Conservation (phyloP, 257 asterid genomes). For the Orobanche coerulescens region DNA sequence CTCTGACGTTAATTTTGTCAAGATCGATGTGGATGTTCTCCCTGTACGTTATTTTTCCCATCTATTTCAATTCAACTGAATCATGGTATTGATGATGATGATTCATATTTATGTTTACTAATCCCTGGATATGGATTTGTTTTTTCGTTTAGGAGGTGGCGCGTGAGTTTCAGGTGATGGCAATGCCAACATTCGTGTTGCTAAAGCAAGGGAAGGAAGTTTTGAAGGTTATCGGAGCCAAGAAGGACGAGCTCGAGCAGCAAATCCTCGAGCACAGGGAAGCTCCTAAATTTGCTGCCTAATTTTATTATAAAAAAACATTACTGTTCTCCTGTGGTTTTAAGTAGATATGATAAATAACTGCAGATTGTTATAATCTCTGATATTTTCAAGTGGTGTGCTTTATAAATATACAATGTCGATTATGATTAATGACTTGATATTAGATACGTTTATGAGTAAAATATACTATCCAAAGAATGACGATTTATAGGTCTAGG, state of each 20-base stretch:
- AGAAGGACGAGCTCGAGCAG: slow-evolving; percentile 66
- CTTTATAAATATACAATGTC: neutral
- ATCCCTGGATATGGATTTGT: slow-evolving; percentile 1
- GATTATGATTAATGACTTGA: neutral
- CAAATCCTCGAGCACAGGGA: slow-evolving; percentile 65
- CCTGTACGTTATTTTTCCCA: slow-evolving; percentile 31
- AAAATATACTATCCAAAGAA: neutral
- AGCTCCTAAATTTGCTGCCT: slow-evolving; percentile 90
- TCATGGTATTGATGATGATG: neutral
- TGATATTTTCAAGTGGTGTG: neutral
- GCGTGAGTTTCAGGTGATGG: slow-evolving; percentile 55
- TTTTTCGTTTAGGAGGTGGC: slow-evolving; percentile 52
- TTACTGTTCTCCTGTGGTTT: neutral
- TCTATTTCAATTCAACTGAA: neutral
- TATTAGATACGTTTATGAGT: neutral
- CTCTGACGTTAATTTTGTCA: slow-evolving; percentile 64
- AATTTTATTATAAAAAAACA: neutral
- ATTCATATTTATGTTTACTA: neutral
- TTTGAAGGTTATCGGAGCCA: slow-evolving; percentile 62
- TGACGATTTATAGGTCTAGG: neutral
- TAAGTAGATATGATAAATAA: neutral
- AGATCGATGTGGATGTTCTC: slow-evolving; percentile 83
- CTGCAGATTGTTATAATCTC: neutral
- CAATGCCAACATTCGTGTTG: slow-evolving; percentile 84
- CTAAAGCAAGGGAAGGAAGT: slow-evolving; percentile 79